A percentile compares a stretch with the other conserved stretches of the same genome.
Conservation (phyloP, 371 early-diverging fungal genomes). For the Mortierella sp. region DNA sequence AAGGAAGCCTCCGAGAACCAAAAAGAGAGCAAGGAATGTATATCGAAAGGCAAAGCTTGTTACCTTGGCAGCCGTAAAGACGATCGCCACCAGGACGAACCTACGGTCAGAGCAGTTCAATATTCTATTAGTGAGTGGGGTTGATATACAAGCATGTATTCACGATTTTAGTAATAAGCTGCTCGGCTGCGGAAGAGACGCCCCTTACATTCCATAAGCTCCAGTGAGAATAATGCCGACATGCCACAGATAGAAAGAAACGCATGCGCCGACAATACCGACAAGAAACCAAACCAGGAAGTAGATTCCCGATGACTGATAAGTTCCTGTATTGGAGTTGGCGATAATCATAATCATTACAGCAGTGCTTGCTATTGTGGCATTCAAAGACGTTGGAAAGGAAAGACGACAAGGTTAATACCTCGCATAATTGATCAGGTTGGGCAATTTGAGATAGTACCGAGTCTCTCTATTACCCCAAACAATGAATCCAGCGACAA, state of each 20-base stretch:
- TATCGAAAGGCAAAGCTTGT: constrained; percentile 33
- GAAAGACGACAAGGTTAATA: background rate
- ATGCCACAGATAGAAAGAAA: constrained; percentile 53
- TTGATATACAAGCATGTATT: too few species aligned
- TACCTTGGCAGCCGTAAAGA: constrained; percentile 37
- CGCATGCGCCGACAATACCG: constrained; percentile 42
- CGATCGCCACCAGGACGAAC: constrained; percentile 35
- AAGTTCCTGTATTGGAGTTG: constrained; percentile 23
- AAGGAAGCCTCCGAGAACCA: constrained; percentile 34
- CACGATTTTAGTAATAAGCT: too few species aligned
- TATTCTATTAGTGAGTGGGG: too few species aligned
- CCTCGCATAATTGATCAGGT: too few species aligned
- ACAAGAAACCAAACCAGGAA: constrained; percentile 45
- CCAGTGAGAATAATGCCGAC: constrained; percentile 53
- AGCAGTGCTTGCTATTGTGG: constrained; percentile 44
- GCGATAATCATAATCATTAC: constrained; percentile 50
- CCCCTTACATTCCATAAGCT: constrained; percentile 47
- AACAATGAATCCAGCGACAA: constrained; percentile 50
- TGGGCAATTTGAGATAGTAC: too few species aligned
- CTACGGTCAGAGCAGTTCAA: constrained; percentile 6
- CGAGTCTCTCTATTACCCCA: constrained; percentile 37
- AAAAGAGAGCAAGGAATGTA: constrained; percentile 22
- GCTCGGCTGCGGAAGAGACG: too few species aligned
- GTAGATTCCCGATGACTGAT: constrained; percentile 39
- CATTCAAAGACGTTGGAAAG: constrained; percentile 2